A percentile compares a stretch with the other conserved stretches of the same genome.
phyloP scores from a whole-genome alignment of 164 flowering plant genomes.

The Sextonia rubra region DNA sequence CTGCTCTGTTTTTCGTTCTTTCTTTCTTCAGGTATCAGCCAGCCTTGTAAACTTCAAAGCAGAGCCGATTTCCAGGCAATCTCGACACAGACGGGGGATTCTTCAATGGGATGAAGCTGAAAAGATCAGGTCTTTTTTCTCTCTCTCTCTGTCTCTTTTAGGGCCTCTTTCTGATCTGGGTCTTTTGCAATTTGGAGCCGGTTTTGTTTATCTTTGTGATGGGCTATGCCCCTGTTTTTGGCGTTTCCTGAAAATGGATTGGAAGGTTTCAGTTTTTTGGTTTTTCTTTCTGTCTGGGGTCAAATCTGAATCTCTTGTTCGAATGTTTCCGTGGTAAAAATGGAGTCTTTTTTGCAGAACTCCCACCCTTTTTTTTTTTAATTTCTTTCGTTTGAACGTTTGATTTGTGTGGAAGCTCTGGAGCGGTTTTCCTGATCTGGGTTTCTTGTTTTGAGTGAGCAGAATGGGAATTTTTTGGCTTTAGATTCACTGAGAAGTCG shows the following conservation, averaged over 20 bases:
- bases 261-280: background rate
- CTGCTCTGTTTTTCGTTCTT: background rate
- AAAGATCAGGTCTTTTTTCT: background rate
- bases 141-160: background rate
- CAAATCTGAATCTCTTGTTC: background rate
- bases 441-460: background rate
- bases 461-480: background rate
- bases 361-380: background rate
- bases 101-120: background rate
- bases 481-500: background rate
- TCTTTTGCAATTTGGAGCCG: background rate
- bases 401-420: background rate
- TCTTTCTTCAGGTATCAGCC: too few species aligned
- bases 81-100: background rate
- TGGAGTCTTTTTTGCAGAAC: background rate
- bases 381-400: too few species aligned
- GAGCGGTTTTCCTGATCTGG: slow-evolving; percentile 1
- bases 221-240: background rate
- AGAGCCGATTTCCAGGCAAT: background rate
- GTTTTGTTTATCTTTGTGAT: background rate
- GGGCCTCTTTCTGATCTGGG: background rate
- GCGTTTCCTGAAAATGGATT: background rate
- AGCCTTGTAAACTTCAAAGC: background rate
- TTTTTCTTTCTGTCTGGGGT: background rate
- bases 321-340: background rate